phyloP scores from a whole-genome alignment of 2,329 filamentous ascomycete species.

The Fusarium praegraminearum region DNA sequence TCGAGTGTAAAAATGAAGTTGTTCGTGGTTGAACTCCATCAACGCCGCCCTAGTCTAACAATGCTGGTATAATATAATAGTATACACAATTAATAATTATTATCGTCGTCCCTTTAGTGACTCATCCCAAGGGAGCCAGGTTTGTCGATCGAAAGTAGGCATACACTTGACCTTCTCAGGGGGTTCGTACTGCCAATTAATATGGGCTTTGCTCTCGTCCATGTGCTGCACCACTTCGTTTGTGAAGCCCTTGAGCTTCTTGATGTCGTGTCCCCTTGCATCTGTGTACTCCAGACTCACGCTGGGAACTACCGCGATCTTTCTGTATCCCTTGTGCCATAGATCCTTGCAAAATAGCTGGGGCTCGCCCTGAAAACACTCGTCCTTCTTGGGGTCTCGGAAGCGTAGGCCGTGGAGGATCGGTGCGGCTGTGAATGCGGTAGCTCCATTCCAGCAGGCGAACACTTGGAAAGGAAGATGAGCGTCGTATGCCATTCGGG shows the following conservation, averaged over 20 bases:
- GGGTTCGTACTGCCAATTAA: constrained; percentile 59
- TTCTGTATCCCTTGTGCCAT: constrained; percentile 62
- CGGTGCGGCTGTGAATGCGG: constrained; percentile 63
- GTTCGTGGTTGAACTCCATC: constrained; percentile 19
- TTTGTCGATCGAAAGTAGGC: constrained; percentile 56
- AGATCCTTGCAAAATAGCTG: constrained; percentile 68
- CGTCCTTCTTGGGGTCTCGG: constrained; percentile 53
- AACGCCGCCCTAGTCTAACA: constrained; percentile 20
- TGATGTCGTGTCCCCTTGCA: constrained; percentile 58
- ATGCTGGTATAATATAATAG: constrained; percentile 11
- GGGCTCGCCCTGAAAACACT: constrained; percentile 67
- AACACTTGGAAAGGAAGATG: constrained; percentile 68
- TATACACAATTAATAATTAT: constrained; percentile 5
- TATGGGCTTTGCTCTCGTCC: constrained; percentile 47
- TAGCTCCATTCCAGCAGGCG: constrained; percentile 70
- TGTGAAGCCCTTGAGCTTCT: constrained; percentile 64
- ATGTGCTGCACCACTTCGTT: constrained; percentile 52
- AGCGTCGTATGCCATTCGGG: constrained; percentile 51
- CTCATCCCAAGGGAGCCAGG: constrained; percentile 56
- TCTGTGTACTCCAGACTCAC: constrained; percentile 68
- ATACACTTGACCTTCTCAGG: constrained; percentile 64
- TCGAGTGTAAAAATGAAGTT: neutral
- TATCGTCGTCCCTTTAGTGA: constrained; percentile 21
- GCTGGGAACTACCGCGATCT: constrained; percentile 66
- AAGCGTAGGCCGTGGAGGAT: constrained; percentile 60